Percentiles rank a stretch among this genome's conserved stretches.
Conservation (phyloP, 2,329 filamentous ascomycete species). For the Pseudogymnoascus sp. region DNA sequence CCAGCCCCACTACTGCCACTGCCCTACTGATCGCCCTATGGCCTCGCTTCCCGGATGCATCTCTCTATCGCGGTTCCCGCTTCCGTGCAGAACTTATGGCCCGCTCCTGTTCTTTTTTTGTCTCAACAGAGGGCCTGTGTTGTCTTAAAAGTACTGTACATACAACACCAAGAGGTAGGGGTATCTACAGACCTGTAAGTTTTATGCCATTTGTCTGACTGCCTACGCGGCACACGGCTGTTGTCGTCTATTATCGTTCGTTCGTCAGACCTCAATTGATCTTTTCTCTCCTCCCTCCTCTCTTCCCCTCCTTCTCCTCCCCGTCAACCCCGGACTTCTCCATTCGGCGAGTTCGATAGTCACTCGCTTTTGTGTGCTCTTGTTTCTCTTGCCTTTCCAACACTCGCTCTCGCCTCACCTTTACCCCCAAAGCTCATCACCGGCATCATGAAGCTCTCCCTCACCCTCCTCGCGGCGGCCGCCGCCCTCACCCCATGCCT, state of each 20-base stretch:
- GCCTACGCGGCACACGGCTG: not conserved
- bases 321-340: not conserved
- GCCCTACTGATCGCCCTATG: slow-evolving; percentile 1
- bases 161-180: not conserved
- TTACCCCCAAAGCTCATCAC: not conserved
- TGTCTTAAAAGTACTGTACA: not conserved
- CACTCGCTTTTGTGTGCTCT: not conserved
- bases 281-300: not conserved
- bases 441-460: slow-evolving; percentile 19
- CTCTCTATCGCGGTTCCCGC: not conserved
- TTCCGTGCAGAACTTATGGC: not conserved
- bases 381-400: not conserved
- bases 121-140: not conserved
- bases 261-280: not conserved
- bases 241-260: not conserved
- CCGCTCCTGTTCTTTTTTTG: not conserved
- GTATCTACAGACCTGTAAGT: not conserved
- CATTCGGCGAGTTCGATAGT: not conserved
- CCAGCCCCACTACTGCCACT: no score
- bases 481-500: slow-evolving; percentile 9
- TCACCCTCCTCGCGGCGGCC: slow-evolving; percentile 13
- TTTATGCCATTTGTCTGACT: not conserved
- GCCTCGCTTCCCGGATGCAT: slow-evolving; percentile 2
- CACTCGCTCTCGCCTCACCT: not conserved
- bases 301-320: not conserved